Conservation (phyloP, 208 protist genomes). For the Acanthamoeba lenticulata region DNA sequence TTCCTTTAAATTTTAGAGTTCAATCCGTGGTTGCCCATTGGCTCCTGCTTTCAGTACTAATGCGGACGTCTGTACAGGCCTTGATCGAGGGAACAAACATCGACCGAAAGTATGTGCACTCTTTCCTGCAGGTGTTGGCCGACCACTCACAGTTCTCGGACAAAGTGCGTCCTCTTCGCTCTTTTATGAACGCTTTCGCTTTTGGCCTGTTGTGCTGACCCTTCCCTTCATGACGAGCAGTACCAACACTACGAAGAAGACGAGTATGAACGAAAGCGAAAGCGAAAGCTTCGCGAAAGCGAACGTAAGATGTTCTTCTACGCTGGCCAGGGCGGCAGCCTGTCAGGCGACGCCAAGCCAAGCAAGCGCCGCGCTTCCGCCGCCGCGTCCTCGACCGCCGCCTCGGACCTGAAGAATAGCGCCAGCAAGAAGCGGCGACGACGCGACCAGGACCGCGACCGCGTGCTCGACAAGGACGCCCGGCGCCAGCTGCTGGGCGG, state of each 20-base stretch:
- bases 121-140: constrained; percentile 42
- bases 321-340: neutral
- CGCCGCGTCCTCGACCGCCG: neutral
- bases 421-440: neutral
- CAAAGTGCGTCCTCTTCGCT: neutral
- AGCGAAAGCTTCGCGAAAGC: constrained; percentile 24
- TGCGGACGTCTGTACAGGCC: neutral
- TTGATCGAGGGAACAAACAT: neutral
- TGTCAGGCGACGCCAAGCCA: neutral
- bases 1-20: neutral
- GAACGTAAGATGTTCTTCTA: constrained; percentile 59
- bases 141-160: constrained; percentile 34
- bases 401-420: neutral
- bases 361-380: neutral
- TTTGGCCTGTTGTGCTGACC: neutral
- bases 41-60: no score
- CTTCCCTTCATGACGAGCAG: neutral
- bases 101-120: constrained; percentile 58
- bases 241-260: constrained; percentile 39
- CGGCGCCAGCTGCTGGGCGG: neutral
- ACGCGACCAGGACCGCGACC: neutral
- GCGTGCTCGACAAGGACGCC: neutral
- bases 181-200: neutral
- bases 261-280: constrained; percentile 48
- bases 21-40: no score